Conservation (phyloP, 2,329 filamentous ascomycete genomes). For the Scedosporium aurantiacum region DNA sequence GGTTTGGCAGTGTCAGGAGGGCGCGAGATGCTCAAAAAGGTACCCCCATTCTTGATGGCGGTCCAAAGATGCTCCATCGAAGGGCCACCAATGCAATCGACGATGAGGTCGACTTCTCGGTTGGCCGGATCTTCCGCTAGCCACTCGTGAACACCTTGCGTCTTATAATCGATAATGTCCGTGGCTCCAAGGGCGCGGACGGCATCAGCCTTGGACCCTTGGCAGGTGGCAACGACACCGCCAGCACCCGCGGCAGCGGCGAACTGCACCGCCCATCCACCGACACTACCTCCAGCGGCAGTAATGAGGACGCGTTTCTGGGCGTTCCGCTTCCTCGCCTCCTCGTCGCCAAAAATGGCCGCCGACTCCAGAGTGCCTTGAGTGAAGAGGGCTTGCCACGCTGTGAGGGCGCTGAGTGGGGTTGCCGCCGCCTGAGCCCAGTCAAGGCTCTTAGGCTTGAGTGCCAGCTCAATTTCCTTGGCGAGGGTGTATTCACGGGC, state of each 20-base stretch:
- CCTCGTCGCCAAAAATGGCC: constrained; percentile 17
- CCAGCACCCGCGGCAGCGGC: constrained; percentile 22
- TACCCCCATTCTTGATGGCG: constrained; percentile 22
- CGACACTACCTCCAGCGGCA: constrained; percentile 27
- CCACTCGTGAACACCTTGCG: constrained; percentile 20
- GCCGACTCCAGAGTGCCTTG: constrained; percentile 20
- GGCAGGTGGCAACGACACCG: constrained; percentile 23
- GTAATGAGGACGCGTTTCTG: constrained; percentile 25
- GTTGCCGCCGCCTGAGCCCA: constrained; percentile 25
- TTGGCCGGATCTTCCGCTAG: constrained; percentile 14
- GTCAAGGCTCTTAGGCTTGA: constrained; percentile 19
- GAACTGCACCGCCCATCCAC: constrained; percentile 28
- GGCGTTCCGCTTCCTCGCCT: constrained; percentile 17
- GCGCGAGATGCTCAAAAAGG: constrained; percentile 21
- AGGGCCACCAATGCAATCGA: constrained; percentile 26
- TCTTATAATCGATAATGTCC: constrained; percentile 25
- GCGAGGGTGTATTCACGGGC: constrained; percentile 22
- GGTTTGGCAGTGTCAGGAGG: constrained; percentile 17
- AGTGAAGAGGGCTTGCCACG: constrained; percentile 27
- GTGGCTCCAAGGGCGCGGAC: constrained; percentile 23
- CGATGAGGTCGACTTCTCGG: constrained; percentile 21
- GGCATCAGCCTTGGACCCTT: constrained; percentile 17
- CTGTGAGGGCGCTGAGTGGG: constrained; percentile 28
- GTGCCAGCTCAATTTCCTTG: constrained; percentile 19
- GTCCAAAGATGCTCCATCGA: constrained; percentile 21